A percentile compares a stretch with the other conserved stretches of the same genome.
Conservation (phyloP, 2,329 filamentous ascomycete species). For the Exophiala bonariae region DNA sequence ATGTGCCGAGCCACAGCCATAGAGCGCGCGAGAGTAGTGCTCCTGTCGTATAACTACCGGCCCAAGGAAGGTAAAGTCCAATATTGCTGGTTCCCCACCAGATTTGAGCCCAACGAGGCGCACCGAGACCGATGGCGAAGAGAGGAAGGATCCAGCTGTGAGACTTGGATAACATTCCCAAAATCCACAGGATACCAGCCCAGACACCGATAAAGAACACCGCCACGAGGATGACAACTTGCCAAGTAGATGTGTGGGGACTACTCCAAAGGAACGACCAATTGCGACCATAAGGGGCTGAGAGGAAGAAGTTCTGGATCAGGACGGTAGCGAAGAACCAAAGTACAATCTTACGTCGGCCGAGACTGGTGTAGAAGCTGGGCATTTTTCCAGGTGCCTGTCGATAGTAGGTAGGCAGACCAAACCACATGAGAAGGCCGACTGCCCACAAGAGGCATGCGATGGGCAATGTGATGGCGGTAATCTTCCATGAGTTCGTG, state of each 20-base stretch:
- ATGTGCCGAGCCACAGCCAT: slow-evolving; percentile 68
- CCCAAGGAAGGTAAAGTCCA: slow-evolving; percentile 64
- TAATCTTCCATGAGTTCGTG: slow-evolving; percentile 47
- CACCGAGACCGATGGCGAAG: slow-evolving; percentile 66
- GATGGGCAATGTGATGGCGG: slow-evolving; percentile 59
- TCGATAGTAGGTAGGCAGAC: slow-evolving; percentile 68
- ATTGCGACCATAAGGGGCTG: slow-evolving; percentile 65
- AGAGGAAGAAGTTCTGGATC: slow-evolving; percentile 68
- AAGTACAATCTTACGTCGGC: slow-evolving; percentile 63
- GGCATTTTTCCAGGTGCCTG: slow-evolving; percentile 64
- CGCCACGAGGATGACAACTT: slow-evolving; percentile 53
- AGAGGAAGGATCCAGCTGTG: slow-evolving; percentile 68
- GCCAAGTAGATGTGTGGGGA: slow-evolving; percentile 56
- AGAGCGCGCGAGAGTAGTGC: slow-evolving; percentile 58
- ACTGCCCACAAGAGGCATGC: slow-evolving; percentile 58
- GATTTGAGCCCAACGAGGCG: slow-evolving; percentile 67
- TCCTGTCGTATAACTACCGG: slow-evolving; percentile 50
- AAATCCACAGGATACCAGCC: slow-evolving; percentile 52
- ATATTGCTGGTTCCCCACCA: slow-evolving; percentile 64
- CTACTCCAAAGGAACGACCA: slow-evolving; percentile 66
- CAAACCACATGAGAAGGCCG: slow-evolving; percentile 56
- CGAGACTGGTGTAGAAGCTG: slow-evolving; percentile 63
- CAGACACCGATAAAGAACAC: slow-evolving; percentile 57
- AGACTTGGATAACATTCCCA: slow-evolving; percentile 57
- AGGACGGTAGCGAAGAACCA: slow-evolving; percentile 67